Percentiles rank a stretch among this genome's conserved stretches.
Evolutionary conservation across 768 basidiomycete genomes (phyloP).

Genomic region (Boletus fagicola): DNA sequence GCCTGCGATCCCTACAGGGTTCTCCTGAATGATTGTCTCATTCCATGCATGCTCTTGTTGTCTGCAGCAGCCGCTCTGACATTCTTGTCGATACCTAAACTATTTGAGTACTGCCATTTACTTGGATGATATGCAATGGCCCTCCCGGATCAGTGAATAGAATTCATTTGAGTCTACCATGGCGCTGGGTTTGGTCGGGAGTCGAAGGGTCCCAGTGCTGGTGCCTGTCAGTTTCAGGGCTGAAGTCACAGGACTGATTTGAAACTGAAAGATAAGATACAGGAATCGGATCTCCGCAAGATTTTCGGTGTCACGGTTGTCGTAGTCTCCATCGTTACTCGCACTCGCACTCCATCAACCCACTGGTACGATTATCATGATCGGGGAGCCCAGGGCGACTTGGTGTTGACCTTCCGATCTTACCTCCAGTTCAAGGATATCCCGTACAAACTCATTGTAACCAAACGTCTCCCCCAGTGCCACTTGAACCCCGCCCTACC

Average conservation of each 20-base stretch:
- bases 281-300: too few species aligned
- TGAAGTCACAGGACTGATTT: too few species aligned
- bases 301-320: too few species aligned
- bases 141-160: background rate
- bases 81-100: background rate
- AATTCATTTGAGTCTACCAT: background rate
- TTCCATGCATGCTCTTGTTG: background rate
- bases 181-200: background rate
- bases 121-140: background rate
- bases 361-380: too few species aligned
- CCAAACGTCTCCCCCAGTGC: slow-evolving; percentile 94
- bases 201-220: too few species aligned
- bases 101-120: background rate
- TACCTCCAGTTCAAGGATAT: slow-evolving; percentile 96
- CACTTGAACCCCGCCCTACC: slow-evolving; percentile 91
- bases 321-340: too few species aligned
- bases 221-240: too few species aligned
- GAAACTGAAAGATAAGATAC: too few species aligned
- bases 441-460: slow-evolving; percentile 88
- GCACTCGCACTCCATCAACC: too few species aligned
- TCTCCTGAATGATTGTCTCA: slow-evolving; percentile 36
- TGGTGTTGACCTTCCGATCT: slow-evolving; percentile 78
- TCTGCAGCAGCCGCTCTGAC: background rate
- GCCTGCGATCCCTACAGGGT: slow-evolving; percentile 47
- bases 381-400: too few species aligned